A percentile compares a stretch with the other conserved stretches of the same genome.
These are phyloP conservation scores for Lepidopterella palustris DNA, from an alignment of 495 filamentous ascomycete species.

Conservation along the genomic window DNA sequence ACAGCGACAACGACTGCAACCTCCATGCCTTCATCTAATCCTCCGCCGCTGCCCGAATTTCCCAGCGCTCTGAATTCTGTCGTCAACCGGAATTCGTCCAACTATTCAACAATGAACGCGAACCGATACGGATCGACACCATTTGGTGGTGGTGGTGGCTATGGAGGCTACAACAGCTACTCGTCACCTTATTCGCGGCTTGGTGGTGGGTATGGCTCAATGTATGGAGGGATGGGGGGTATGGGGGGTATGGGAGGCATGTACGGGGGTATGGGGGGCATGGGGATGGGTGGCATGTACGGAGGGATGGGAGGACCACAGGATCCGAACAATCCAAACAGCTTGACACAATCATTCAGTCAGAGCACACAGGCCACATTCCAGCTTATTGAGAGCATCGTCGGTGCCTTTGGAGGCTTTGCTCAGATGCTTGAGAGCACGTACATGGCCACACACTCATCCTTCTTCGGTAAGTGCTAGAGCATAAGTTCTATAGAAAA, in stretches of 20 bases:
- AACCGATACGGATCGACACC: conserved; percentile 52
- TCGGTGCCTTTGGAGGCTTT: conserved; percentile 96
- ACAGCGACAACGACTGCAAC: conserved; percentile 39
- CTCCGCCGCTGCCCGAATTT: conserved; percentile 72
- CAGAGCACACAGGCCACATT: conserved; percentile 96
- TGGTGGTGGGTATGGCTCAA: conserved; percentile 36
- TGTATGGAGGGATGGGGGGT: too few relatives aligned
- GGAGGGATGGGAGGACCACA: conserved; percentile 37
- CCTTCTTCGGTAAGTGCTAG: conserved; percentile 80
- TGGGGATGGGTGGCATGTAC: conserved; percentile 41
- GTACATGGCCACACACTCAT: conserved; percentile 99
- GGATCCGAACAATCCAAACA: conserved; percentile 88
- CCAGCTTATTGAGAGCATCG: conserved; percentile 96
- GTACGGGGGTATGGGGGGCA: conserved; percentile 40
- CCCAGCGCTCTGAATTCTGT: conserved; percentile 69
- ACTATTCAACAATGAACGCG: conserved; percentile 69
- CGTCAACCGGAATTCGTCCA: conserved; percentile 75
- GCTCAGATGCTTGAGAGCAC: conserved; percentile 99
- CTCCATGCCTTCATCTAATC: conserved; percentile 42
- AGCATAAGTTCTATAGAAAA: not conserved
- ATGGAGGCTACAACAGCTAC: conserved; percentile 48
- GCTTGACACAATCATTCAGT: conserved; percentile 81
- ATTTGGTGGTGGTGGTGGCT: conserved; percentile 44
- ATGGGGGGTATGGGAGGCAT: conserved; percentile 41
- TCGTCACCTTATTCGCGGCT: conserved; percentile 63